Evolutionary conservation across 2,329 filamentous ascomycete species (phyloP).

Genomic region (Ophiostoma triangulosporum): DNA sequence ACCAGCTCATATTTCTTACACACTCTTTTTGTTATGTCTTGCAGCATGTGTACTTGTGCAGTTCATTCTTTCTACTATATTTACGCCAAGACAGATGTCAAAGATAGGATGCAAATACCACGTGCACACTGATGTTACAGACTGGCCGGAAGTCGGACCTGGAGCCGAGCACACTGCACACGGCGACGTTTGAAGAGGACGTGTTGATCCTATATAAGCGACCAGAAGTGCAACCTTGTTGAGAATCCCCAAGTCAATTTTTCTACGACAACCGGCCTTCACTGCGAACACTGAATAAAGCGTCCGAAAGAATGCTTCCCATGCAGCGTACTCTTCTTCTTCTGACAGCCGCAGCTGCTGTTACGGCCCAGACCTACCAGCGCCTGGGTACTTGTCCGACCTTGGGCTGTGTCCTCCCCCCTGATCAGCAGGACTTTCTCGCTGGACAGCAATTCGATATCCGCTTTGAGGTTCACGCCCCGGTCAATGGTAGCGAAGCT

Average conservation of each 20-base stretch:
- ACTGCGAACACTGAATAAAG: background rate
- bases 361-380: conserved; percentile 39
- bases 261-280: background rate
- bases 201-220: background rate
- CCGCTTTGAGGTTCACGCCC: conserved; percentile 47
- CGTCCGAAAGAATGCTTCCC: background rate
- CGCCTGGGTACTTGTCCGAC: conserved; percentile 44
- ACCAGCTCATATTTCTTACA: background rate
- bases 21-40: background rate
- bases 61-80: background rate
- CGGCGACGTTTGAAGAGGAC: background rate
- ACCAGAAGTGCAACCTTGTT: background rate
- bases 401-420: conserved; percentile 46
- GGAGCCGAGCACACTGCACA: background rate
- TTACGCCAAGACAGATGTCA: background rate
- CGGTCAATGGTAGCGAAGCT: conserved; percentile 20
- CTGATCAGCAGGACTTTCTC: conserved; percentile 63
- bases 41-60: background rate
- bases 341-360: background rate
- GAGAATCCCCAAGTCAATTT: background rate
- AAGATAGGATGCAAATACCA: background rate
- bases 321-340: background rate
- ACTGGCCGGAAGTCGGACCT: background rate
- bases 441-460: conserved; percentile 32
- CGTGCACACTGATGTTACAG: background rate